Percentiles rank a stretch among this genome's conserved stretches.
Conservation (phyloP, 2,329 filamentous ascomycete genomes). For the Aspergillus hortae region DNA sequence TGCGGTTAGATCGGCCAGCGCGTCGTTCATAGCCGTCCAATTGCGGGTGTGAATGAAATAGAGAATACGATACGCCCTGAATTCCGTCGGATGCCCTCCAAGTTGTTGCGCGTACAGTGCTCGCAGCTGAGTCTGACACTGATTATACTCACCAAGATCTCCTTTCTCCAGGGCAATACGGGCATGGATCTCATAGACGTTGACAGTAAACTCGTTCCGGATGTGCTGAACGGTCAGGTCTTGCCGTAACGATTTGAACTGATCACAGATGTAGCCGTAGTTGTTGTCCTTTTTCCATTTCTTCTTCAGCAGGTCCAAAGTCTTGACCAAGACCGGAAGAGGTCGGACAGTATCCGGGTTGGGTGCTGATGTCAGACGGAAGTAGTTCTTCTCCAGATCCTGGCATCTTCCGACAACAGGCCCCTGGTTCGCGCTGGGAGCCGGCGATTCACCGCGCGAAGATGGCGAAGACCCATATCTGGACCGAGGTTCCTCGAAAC, state of each 20-base stretch:
- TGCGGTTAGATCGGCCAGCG: conserved; percentile 96
- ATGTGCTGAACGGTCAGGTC: conserved; percentile 97
- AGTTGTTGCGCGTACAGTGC: conserved; percentile 83
- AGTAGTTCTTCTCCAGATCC: conserved; percentile 85
- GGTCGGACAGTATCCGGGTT: conserved; percentile 87
- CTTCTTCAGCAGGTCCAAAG: conserved; percentile 82
- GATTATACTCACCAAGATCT: conserved; percentile 99
- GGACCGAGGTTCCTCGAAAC: conserved; percentile 63
- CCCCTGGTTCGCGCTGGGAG: conserved; percentile 46
- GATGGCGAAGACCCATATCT: conserved; percentile 39
- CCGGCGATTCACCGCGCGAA: conserved; percentile 47
- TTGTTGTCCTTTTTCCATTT: conserved; percentile 94
- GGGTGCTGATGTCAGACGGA: conserved; percentile 86
- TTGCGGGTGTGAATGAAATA: conserved; percentile 99
- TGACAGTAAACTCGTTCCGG: conserved; percentile 93
- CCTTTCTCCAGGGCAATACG: conserved; percentile 96
- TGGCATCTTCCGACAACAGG: conserved; percentile 85
- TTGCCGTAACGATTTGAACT: conserved; percentile 98
- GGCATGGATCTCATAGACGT: conserved; percentile 95
- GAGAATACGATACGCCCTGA: conserved; percentile 98
- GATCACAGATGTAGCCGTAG: conserved; percentile 96
- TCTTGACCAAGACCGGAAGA: conserved; percentile 72
- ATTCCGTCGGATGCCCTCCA: conserved; percentile 88
- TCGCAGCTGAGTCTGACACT: conserved; percentile 97
- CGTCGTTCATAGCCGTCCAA: conserved; percentile 95